Conservation (phyloP, 352 stramenopile species). For the Ochromonadaceae sp. region DNA sequence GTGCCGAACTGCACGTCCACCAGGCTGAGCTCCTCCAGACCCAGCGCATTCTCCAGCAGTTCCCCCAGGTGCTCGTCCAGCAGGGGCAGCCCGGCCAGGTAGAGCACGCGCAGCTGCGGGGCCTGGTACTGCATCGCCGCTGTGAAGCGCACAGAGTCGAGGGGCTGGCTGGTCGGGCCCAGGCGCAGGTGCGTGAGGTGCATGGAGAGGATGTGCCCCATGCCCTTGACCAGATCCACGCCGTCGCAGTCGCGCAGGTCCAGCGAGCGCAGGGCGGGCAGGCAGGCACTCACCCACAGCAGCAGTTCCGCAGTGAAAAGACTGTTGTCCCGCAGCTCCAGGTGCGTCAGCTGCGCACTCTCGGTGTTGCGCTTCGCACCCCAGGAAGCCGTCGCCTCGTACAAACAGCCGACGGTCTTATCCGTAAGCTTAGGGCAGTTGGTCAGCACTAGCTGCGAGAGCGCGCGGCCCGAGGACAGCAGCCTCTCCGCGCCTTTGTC, state of each 20-base stretch:
- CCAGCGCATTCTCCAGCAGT: neutral
- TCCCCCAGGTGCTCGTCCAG: neutral
- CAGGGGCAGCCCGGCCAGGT: neutral
- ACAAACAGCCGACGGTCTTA: neutral
- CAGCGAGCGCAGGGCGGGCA: neutral
- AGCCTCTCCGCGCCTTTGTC: neutral
- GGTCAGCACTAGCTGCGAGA: neutral
- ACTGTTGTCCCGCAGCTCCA: neutral
- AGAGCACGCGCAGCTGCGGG: neutral
- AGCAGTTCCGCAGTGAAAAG: neutral
- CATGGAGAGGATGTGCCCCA: neutral
- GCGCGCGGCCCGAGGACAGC: neutral
- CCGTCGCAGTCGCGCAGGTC: neutral
- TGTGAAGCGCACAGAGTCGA: neutral
- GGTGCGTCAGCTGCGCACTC: neutral
- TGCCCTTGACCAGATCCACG: neutral
- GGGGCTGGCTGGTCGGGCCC: neutral
- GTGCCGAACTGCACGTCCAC: neutral
- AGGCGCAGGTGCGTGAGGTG: neutral
- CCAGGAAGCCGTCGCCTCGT: neutral
- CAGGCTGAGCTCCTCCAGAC: neutral
- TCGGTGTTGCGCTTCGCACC: neutral
- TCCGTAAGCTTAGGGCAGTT: slow-evolving; percentile 9
- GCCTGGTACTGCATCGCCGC: neutral
- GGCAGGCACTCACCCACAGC: neutral